A percentile compares a stretch with the other conserved stretches of the same genome.
These are phyloP conservation scores for Phialemoniopsis sp. DNA, from an alignment of 2,329 filamentous ascomycete genomes.

Conservation along the genomic window DNA sequence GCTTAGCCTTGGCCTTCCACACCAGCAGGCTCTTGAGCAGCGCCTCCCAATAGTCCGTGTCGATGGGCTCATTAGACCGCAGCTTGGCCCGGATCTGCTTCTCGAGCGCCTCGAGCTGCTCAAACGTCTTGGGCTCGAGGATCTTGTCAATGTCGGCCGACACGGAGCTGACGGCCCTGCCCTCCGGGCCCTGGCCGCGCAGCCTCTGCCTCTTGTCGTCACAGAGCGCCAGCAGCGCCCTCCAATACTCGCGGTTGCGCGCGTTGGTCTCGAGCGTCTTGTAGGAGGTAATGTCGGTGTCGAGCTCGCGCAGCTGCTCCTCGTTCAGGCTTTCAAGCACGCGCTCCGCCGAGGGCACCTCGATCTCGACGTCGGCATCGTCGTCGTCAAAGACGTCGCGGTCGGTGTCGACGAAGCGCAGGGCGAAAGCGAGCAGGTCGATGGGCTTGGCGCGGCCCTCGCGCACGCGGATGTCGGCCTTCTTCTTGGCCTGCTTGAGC, in stretches of 20 bases:
- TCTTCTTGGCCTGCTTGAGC: slow-evolving; percentile 95
- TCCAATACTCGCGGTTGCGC: slow-evolving; percentile 86
- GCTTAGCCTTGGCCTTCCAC: slow-evolving; percentile 86
- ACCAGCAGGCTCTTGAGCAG: slow-evolving; percentile 78
- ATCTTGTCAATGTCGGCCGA: slow-evolving; percentile 85
- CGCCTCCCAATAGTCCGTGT: slow-evolving; percentile 97
- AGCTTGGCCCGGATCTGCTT: slow-evolving; percentile 83
- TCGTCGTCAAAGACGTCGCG: slow-evolving; percentile 84
- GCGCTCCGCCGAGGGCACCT: slow-evolving; percentile 75
- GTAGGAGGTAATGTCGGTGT: slow-evolving; percentile 79
- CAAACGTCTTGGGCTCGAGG: slow-evolving; percentile 76
- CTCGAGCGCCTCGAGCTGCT: slow-evolving; percentile 84
- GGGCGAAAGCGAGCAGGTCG: slow-evolving; percentile 87
- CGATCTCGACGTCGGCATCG: slow-evolving; percentile 67
- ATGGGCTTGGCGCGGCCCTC: slow-evolving; percentile 88
- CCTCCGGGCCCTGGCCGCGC: slow-evolving; percentile 57
- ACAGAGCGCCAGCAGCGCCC: slow-evolving; percentile 81
- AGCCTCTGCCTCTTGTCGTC: slow-evolving; percentile 68
- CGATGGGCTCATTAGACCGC: slow-evolving; percentile 83
- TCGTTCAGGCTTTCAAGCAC: slow-evolving; percentile 71
- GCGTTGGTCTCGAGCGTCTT: slow-evolving; percentile 73
- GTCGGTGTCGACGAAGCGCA: slow-evolving; percentile 83
- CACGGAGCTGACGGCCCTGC: slow-evolving; percentile 76
- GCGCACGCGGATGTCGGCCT: slow-evolving; percentile 89
- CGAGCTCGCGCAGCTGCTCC: slow-evolving; percentile 67